Percentiles rank a stretch among this genome's conserved stretches.
These are phyloP conservation scores for Cantharellus cinnabarinus DNA, from an alignment of 768 basidiomycete genomes.

Conservation along the genomic window DNA sequence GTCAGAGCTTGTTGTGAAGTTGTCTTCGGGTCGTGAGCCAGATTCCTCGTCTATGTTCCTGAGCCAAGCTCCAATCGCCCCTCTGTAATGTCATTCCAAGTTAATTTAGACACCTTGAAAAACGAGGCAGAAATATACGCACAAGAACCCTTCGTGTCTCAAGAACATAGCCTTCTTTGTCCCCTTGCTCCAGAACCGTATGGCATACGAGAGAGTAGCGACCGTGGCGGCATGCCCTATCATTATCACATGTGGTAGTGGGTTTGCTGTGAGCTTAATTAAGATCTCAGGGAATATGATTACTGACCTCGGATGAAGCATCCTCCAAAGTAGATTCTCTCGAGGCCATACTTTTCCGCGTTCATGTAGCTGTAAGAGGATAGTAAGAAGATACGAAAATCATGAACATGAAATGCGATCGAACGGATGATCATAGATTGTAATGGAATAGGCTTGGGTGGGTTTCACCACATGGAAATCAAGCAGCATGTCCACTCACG, in stretches of 20 bases:
- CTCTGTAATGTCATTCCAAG: slow-evolving; percentile 25
- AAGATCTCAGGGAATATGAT: not conserved
- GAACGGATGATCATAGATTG: not conserved
- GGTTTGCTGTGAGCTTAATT: not conserved
- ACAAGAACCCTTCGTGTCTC: slow-evolving; percentile 95
- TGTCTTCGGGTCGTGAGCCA: not conserved
- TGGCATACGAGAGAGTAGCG: slow-evolving; percentile 92
- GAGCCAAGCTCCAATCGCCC: slow-evolving; percentile 93
- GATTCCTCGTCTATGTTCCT: slow-evolving; percentile 47
- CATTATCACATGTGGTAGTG: slow-evolving; percentile 9
- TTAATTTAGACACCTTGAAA: no score
- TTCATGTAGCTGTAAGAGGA: slow-evolving; percentile 70
- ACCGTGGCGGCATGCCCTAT: slow-evolving; percentile 92
- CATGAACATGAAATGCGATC: not conserved
- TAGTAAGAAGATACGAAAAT: not conserved
- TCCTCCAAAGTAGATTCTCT: slow-evolving; percentile 96
- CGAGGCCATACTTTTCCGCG: slow-evolving; percentile 91
- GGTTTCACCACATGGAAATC: slow-evolving; percentile 8
- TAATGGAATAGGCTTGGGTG: not conserved
- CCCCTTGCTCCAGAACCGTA: slow-evolving; percentile 98
- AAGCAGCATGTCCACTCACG: slow-evolving; percentile 36
- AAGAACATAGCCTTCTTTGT: slow-evolving; percentile 91
- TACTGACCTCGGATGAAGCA: slow-evolving; percentile 87
- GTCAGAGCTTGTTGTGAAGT: no score
- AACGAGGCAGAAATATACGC: slow-evolving; percentile 19